These are phyloP conservation scores for Cordyceps tenuipes DNA, from an alignment of 2,329 filamentous ascomycete genomes.

Conservation along the genomic window DNA sequence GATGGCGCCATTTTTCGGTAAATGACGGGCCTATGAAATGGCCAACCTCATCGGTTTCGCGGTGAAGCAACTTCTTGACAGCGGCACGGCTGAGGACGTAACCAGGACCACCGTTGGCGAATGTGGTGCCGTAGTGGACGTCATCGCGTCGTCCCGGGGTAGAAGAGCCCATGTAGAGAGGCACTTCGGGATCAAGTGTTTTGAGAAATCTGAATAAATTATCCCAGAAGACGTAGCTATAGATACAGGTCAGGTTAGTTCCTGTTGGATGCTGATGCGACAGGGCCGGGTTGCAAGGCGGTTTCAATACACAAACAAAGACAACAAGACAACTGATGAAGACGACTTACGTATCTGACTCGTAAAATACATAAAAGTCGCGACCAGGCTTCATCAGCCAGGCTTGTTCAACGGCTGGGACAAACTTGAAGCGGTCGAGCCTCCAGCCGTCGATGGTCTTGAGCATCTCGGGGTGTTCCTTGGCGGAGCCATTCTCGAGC, in stretches of 20 bases:
- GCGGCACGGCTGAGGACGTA: conserved; percentile 14
- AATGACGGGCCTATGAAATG: conserved; percentile 1
- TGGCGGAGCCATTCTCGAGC: conserved; percentile 25
- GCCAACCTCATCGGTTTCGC: not conserved
- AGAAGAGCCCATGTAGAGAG: conserved; percentile 8
- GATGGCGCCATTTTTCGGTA: conserved; percentile 9
- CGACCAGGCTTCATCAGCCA: conserved; percentile 38
- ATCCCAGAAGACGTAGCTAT: conserved; percentile 15
- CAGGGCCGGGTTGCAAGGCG: not conserved
- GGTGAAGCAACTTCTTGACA: conserved; percentile 13
- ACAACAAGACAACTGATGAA: conserved; percentile 23
- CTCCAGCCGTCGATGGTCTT: conserved; percentile 37
- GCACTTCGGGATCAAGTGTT: conserved; percentile 8
- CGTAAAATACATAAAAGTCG: conserved; percentile 48
- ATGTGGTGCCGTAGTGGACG: not conserved
- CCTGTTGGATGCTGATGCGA: not conserved
- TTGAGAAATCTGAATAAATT: conserved; percentile 14
- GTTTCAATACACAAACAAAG: conserved; percentile 11
- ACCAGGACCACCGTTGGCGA: conserved; percentile 15
- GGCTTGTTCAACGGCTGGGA: conserved; percentile 45
- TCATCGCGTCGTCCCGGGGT: conserved; percentile 2
- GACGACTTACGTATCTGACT: conserved; percentile 42
- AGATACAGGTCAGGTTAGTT: not conserved
- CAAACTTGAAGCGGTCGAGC: conserved; percentile 49
- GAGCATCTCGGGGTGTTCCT: conserved; percentile 21